phyloP scores from a whole-genome alignment of 176 grass and related monocot genomes.

The Carex littledalei region DNA sequence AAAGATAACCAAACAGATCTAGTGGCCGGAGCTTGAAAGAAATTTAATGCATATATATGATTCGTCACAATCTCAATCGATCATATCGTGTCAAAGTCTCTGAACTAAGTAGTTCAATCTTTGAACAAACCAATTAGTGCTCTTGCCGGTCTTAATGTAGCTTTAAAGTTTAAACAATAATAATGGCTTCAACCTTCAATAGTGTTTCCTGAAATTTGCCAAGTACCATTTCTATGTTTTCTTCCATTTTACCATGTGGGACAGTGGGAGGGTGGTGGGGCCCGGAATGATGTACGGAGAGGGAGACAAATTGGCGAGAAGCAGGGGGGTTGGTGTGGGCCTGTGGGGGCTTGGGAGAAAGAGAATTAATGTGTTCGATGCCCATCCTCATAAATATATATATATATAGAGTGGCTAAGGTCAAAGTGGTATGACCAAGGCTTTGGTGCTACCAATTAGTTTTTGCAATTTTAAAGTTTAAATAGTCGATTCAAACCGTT shows the following conservation, averaged over 20 bases:
- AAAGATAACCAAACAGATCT: too few species aligned
- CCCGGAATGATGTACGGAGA: not conserved
- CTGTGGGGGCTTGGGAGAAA: not conserved
- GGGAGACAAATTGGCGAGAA: constrained; percentile 17
- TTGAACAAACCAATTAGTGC: not conserved
- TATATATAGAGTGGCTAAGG: too few species aligned
- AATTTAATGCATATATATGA: not conserved
- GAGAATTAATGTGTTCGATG: constrained; percentile 14
- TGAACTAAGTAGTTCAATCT: not conserved
- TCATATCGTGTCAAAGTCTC: not conserved
- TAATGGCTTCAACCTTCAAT: not conserved
- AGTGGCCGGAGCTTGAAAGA: not conserved
- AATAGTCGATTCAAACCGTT: too few species aligned
- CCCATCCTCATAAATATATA: not conserved
- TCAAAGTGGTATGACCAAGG: too few species aligned
- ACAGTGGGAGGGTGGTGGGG: not conserved
- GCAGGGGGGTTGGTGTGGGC: not conserved
- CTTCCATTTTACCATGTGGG: not conserved
- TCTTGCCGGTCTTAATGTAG: not conserved
- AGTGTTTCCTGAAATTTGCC: constrained; percentile 4
- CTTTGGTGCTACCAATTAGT: too few species aligned
- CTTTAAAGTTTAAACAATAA: not conserved
- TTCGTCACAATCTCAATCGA: not conserved
- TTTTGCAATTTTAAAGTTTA: too few species aligned
- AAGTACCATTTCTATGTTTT: not conserved